Conservation (phyloP, 768 basidiomycete species). For the Psilocybe sp. region DNA sequence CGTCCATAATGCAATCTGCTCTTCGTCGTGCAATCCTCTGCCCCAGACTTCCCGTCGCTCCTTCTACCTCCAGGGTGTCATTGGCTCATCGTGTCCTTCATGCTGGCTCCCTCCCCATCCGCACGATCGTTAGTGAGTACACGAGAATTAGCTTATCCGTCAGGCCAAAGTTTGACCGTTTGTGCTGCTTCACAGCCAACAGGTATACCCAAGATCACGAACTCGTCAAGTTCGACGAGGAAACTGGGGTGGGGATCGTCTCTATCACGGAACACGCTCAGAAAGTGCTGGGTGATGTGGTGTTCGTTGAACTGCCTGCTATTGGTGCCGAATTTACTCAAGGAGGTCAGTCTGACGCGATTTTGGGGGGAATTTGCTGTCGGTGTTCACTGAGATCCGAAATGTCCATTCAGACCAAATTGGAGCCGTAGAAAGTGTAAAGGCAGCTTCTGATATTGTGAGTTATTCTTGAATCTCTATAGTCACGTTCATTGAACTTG, state of each 20-base stretch:
- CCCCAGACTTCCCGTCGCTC: conserved; percentile 23
- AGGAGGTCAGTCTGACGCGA: conserved; percentile 61
- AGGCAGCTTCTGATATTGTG: conserved; percentile 94
- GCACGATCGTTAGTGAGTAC: conserved; percentile 55
- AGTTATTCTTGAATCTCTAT: conserved; percentile 9
- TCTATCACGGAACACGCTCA: conserved; percentile 93
- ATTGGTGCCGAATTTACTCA: conserved; percentile 59
- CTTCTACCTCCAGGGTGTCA: conserved; percentile 10
- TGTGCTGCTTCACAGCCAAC: conserved; percentile 46
- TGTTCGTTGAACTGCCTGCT: conserved; percentile 88
- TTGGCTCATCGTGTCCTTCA: conserved; percentile 20
- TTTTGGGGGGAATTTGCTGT: not conserved
- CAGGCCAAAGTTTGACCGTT: not conserved
- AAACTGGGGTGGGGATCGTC: conserved; percentile 73
- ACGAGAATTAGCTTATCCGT: not conserved
- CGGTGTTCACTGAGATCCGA: not conserved
- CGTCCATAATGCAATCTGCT: conserved; percentile 35
- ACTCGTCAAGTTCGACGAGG: conserved; percentile 74
- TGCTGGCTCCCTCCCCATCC: conserved; percentile 29
- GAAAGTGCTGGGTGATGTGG: conserved; percentile 89
- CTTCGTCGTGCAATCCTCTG: conserved; percentile 28
- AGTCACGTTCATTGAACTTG: not conserved
- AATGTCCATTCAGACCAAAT: conserved; percentile 62
- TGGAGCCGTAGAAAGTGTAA: conserved; percentile 94
- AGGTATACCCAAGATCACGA: conserved; percentile 90